A percentile compares a stretch with the other conserved stretches of the same genome.
phyloP scores from a whole-genome alignment of 257 asterid species.

The Nicotiana obtusifolia region DNA sequence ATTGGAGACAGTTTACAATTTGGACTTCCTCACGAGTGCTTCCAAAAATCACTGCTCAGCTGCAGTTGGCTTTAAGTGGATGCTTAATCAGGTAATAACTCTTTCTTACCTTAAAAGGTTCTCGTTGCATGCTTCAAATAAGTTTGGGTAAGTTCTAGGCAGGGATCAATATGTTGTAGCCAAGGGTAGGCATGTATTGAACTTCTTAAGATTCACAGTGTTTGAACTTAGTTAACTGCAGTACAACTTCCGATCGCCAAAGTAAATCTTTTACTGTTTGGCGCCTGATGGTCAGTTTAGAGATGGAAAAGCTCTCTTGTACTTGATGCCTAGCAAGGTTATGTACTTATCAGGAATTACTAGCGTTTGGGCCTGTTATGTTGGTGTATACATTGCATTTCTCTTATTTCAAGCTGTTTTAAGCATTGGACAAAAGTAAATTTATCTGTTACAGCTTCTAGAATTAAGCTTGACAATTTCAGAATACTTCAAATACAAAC shows the following conservation, averaged over 20 bases:
- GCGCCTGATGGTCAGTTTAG: not conserved
- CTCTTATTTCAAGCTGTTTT: too few species aligned
- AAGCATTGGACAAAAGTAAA: not conserved
- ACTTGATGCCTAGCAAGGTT: not conserved
- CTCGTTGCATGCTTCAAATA: not conserved
- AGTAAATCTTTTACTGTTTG: not conserved
- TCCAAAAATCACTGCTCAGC: constrained; percentile 89
- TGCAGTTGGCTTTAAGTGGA: constrained; percentile 96
- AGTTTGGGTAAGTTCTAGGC: not conserved
- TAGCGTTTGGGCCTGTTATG: too few species aligned
- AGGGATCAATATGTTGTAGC: not conserved
- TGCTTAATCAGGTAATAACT: constrained; percentile 78
- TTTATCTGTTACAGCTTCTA: not conserved
- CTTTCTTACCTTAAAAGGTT: not conserved
- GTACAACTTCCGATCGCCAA: not conserved
- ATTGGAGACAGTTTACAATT: constrained; percentile 70
- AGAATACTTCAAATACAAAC: not conserved
- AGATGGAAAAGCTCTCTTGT: not conserved
- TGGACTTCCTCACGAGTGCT: constrained; percentile 78
- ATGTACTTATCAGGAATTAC: not conserved
- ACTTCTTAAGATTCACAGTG: not conserved
- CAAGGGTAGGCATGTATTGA: not conserved
- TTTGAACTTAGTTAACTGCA: not conserved
- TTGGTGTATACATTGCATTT: too few species aligned
- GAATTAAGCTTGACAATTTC: not conserved